phyloP scores from a whole-genome alignment of 208 protist species.

The Trypanosoma conorhini region DNA sequence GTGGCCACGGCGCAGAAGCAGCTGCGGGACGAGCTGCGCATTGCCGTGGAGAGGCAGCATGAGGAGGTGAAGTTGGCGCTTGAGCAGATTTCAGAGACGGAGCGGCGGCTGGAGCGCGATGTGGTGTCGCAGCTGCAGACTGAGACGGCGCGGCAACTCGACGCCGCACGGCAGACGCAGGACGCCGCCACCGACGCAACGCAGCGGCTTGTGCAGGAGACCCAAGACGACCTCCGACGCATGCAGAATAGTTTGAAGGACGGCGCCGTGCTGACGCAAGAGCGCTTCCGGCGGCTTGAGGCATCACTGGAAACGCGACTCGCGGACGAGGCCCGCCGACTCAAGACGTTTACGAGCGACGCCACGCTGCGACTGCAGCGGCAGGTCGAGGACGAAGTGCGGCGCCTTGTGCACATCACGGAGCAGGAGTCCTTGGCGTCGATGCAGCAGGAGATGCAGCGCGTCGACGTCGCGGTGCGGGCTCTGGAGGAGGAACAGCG shows the following conservation, averaged over 20 bases:
- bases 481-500: conserved; percentile 2
- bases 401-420: conserved; percentile 4
- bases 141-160: background rate
- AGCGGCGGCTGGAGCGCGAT: background rate
- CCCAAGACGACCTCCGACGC: background rate
- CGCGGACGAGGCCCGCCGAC: background rate
- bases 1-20: background rate
- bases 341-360: background rate
- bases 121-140: background rate
- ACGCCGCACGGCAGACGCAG: background rate
- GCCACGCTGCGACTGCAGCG: conserved; percentile 1
- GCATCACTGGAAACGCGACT: background rate
- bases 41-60: background rate
- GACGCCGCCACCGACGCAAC: background rate
- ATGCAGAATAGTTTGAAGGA: conserved; percentile 2
- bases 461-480: background rate
- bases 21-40: conserved; percentile 4
- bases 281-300: background rate
- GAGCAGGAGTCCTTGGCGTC: conserved; percentile 16
- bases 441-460: conserved; percentile 29
- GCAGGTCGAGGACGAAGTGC: conserved; percentile 14
- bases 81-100: background rate
- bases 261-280: background rate
- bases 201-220: background rate
- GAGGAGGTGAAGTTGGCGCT: background rate